A percentile compares a stretch with the other conserved stretches of the same genome.
phyloP scores from a whole-genome alignment of 2,329 filamentous ascomycete species.

The Botryotinia globosa region DNA sequence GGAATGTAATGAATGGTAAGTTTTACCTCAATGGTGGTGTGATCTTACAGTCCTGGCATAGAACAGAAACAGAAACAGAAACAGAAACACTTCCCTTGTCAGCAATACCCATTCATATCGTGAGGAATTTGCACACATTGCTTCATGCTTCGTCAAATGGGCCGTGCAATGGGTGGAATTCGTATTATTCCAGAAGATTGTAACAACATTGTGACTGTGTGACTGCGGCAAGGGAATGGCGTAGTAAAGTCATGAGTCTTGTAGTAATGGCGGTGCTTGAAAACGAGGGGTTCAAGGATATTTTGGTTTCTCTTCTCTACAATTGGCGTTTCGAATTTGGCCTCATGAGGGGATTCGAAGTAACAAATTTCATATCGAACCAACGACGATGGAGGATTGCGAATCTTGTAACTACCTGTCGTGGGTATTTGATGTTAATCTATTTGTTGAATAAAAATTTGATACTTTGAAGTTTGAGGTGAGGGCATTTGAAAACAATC shows the following conservation, averaged over 20 bases:
- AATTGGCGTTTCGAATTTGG: slow-evolving; percentile 25
- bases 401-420: background rate
- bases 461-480: background rate
- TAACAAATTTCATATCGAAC: slow-evolving; percentile 3
- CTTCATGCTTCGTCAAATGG: slow-evolving; percentile 4
- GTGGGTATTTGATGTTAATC: background rate
- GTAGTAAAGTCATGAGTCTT: background rate
- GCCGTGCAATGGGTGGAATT: slow-evolving; percentile 1
- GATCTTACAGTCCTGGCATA: slow-evolving; percentile 1
- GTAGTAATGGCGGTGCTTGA: background rate
- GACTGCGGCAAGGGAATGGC: background rate
- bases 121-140: background rate
- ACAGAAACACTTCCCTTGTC: slow-evolving; percentile 11
- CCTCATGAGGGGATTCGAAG: slow-evolving; percentile 29
- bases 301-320: slow-evolving; percentile 17
- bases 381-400: background rate
- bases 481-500: background rate
- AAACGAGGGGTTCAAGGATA: slow-evolving; percentile 9
- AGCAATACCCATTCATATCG: background rate
- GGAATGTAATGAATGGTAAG: background rate
- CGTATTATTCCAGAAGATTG: background rate
- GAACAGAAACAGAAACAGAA: slow-evolving; percentile 14
- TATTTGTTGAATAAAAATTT: background rate
- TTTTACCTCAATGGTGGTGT: background rate
- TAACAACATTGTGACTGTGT: background rate